Evolutionary conservation across 768 basidiomycete genomes (phyloP), one percentile per base, ranked within the genome.

Genomic region (Tricholoma flavovirens): DNA sequence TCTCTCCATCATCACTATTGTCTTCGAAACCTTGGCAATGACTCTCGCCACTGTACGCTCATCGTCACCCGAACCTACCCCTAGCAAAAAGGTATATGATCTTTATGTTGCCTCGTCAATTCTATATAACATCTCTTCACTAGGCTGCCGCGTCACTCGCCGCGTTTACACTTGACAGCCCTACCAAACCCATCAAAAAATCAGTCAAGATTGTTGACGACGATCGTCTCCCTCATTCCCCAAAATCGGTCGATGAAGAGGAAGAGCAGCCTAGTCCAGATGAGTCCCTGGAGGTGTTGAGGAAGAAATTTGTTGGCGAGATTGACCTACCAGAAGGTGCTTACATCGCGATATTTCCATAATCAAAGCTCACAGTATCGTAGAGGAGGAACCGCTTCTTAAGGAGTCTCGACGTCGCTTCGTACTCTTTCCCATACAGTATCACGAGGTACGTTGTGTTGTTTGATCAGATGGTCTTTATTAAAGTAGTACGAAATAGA

Each of bases 391-490:
- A 66, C 93, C 93, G 10, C 75, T 98, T 4, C 74, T 96, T 46
- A 87, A 83, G 66, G 84, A 83, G 57, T 86, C 85, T 0, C 83
- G 81, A 54, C 83, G 84, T 52, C 84, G 95, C 22, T 96, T 97
- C 62, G 92, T 95, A 3, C 76, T 98, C 15, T 97, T 96, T 69
- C 95, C 95, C 1, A 96, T 97, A 58, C 87, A 94, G 67, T 97
- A 94, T 65, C 81, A 85, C 59, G 92, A 96, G 77, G 94, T 93
- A 58, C 58, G 51, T 53, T 30, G n/a, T 9, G 22, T 53, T n/a
- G 6, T 40, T 19, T 29, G 14, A 10, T 50, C n/a, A 6, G 14
- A 4, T 3, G 3, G 3, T n/a, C 36, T 4, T 8, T 19, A 0
- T 9, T 5, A 7, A n/a, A 30, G 48, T 14, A 60, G 21, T 53